Conservation (phyloP, 73 alveolate species). For the Paramecium biaurelia region DNA sequence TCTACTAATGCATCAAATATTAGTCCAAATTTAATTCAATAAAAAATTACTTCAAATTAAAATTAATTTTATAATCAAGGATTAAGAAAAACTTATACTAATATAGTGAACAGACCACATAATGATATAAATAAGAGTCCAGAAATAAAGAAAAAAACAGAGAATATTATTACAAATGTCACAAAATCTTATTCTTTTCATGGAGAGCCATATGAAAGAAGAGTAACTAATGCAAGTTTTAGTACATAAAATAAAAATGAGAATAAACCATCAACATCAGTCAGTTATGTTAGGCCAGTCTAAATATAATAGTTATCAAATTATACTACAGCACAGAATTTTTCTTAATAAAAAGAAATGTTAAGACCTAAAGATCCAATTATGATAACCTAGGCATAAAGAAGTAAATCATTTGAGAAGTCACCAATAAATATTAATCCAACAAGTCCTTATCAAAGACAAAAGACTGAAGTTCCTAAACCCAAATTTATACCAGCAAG, state of each 20-base stretch:
- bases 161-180: neutral
- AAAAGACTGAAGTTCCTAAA: constrained; percentile 6
- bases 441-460: constrained; percentile 21
- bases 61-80: neutral
- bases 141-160: constrained; percentile 25
- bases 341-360: neutral
- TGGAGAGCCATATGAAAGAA: neutral
- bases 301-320: neutral
- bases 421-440: constrained; percentile 1
- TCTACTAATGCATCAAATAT: neutral
- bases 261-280: neutral
- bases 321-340: neutral
- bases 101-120: neutral
- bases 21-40: neutral
- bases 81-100: neutral
- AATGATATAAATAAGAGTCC: neutral
- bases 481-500: constrained; percentile 13
- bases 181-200: constrained; percentile 45
- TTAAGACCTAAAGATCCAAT: neutral
- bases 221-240: neutral
- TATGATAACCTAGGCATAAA: neutral
- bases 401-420: constrained; percentile 46
- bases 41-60: neutral
- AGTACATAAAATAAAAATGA: neutral
- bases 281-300: neutral